Evolutionary conservation across 1,139 yeast genomes (phyloP).

Genomic region (Protomyces pachydermus): DNA sequence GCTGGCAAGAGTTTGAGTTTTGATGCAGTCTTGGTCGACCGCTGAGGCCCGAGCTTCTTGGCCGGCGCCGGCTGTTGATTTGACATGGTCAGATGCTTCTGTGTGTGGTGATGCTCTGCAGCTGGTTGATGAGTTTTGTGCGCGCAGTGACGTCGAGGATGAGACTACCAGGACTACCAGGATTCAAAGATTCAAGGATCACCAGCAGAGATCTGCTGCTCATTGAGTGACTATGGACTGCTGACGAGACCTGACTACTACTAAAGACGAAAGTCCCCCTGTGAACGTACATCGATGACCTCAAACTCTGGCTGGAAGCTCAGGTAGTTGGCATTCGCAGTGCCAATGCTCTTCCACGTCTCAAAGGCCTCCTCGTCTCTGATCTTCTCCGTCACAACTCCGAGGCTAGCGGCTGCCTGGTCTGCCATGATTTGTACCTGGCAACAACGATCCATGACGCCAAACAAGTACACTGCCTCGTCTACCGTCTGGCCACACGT

Average conservation of each 20-base stretch:
- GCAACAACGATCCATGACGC: constrained; percentile 63
- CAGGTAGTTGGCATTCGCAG: not conserved
- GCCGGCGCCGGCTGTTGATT: constrained; percentile 1
- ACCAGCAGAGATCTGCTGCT: no score
- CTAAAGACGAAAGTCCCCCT: not conserved
- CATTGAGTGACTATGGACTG: no score
- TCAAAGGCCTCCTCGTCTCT: constrained; percentile 57
- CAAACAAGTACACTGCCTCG: constrained; percentile 72
- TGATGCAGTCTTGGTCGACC: constrained; percentile 59
- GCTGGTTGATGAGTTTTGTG: not conserved
- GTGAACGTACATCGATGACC: not conserved
- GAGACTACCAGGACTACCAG: no score
- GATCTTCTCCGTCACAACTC: constrained; percentile 42
- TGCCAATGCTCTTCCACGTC: not conserved
- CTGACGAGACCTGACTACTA: no score
- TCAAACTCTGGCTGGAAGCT: not conserved
- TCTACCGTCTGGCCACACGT: constrained; percentile 74
- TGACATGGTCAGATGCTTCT: not conserved
- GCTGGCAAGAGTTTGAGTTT: constrained; percentile 57
- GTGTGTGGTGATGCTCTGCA: no score
- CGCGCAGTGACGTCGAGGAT: no score
- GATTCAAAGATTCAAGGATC: no score
- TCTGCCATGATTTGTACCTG: constrained; percentile 67
- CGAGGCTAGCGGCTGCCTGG: constrained; percentile 43
- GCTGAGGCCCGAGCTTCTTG: constrained; percentile 52